These are phyloP conservation scores for Adansonia madagascariensis DNA, from an alignment of 441 rosid genomes.

Conservation along the genomic window DNA sequence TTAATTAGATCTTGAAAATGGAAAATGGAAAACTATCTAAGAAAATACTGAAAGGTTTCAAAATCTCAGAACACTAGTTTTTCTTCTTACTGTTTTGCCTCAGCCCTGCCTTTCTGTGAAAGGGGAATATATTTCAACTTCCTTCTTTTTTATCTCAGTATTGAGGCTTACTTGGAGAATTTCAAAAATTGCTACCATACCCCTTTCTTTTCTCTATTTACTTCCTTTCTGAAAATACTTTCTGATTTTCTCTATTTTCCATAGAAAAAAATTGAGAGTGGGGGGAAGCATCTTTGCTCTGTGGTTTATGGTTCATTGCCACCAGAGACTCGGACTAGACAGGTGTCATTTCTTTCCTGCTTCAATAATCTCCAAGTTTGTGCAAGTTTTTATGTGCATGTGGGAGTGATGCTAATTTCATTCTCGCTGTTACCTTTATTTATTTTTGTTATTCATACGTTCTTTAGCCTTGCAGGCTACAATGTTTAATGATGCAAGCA, in stretches of 20 bases:
- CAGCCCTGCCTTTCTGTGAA: background rate
- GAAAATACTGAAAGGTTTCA: background rate
- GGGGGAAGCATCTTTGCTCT: slow-evolving; percentile 84
- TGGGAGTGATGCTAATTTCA: background rate
- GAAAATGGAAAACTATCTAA: background rate
- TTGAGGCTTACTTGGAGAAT: background rate
- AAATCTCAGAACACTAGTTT: background rate
- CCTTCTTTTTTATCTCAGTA: background rate
- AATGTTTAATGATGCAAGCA: slow-evolving; percentile 82
- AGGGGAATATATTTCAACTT: background rate
- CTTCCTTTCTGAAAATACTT: background rate
- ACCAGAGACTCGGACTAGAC: slow-evolving; percentile 90
- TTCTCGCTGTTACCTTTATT: background rate
- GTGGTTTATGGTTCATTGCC: slow-evolving; percentile 95
- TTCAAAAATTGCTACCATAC: slow-evolving; percentile 1
- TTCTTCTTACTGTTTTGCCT: background rate
- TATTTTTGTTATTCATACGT: slow-evolving; percentile 24
- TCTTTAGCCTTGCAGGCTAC: slow-evolving; percentile 73
- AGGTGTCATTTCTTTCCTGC: slow-evolving; percentile 54
- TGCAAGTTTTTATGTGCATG: slow-evolving; percentile 7
- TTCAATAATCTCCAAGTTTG: slow-evolving; percentile 20
- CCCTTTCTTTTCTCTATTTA: background rate
- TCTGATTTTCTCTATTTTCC: slow-evolving; percentile 23
- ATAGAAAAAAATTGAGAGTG: slow-evolving; percentile 67
- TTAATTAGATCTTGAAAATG: background rate